phyloP scores from a whole-genome alignment of 2,329 filamentous ascomycete genomes.

The Phymatotrichopsis omnivora region DNA sequence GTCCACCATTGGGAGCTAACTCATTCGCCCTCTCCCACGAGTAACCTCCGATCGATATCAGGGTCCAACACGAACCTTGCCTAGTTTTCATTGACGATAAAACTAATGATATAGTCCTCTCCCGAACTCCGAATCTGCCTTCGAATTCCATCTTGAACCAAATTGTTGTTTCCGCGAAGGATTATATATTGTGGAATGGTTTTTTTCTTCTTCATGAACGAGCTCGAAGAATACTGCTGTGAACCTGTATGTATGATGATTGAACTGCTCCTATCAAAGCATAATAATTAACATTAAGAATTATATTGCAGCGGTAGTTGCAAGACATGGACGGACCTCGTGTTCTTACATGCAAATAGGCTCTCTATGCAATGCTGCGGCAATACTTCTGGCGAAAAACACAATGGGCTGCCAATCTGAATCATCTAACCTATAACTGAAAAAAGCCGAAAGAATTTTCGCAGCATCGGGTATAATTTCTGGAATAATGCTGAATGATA shows the following conservation, averaged over 20 bases:
- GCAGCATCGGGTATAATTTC: constrained; percentile 9
- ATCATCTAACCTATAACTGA: too few relatives aligned
- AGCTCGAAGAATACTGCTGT: constrained; percentile 9
- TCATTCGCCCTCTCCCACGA: constrained; percentile 6
- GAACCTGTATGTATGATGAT: constrained; percentile 7
- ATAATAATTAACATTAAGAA: background rate
- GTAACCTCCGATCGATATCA: constrained; percentile 11
- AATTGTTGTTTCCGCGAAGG: constrained; percentile 5
- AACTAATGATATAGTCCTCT: constrained; percentile 10
- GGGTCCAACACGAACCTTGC: constrained; percentile 13
- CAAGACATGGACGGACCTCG: background rate
- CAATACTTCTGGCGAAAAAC: background rate
- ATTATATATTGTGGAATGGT: too few relatives aligned
- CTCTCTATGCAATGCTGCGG: constrained; percentile 1
- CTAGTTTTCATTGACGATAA: constrained; percentile 7
- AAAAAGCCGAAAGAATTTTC: too few relatives aligned
- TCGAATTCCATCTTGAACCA: constrained; percentile 9
- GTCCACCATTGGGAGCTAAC: constrained; percentile 1
- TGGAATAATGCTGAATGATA: constrained; percentile 2
- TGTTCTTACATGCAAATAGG: background rate
- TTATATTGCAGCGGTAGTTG: background rate
- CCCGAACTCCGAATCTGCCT: constrained; percentile 3
- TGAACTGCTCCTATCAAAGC: constrained; percentile 1
- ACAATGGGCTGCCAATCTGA: background rate
- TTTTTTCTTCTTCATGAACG: constrained; percentile 1